Evolutionary conservation across 2,329 filamentous ascomycete genomes (phyloP), one percentile per base, ranked within the genome.

Genomic region (Fusarium vanettenii): DNA sequence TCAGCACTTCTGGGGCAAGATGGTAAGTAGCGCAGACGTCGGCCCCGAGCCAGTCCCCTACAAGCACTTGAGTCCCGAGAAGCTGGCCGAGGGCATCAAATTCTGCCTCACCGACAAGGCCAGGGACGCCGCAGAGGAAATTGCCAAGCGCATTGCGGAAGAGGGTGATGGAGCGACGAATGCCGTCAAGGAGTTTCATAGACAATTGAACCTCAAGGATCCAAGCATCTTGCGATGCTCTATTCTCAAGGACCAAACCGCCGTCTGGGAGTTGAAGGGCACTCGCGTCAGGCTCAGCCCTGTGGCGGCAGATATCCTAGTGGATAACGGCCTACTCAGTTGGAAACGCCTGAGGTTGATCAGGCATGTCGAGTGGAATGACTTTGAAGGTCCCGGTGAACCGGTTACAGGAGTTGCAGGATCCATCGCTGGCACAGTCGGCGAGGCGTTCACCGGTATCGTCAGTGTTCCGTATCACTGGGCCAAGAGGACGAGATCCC

Each of bases 1-100:
- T 78, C 93, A 95, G 80, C 89, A 92, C 59, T 95, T 95, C 79
- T 95, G 93, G 93, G 93, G 93, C 3, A 86, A 87, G 20, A 93
- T 93, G 90, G 87, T 95, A 1, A 87, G 86, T 6, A 89, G 87
- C 37, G 87, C 90, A 2, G 88, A 89, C 29, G 92, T 92, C 1
- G 93, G 93, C 1, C 91, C 92, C 0, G 84, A 88, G 48, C 89
- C 92, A 2, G 87, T 94, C 10, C 92, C 92, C 0, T 93, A 94
- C 82, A 94, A 94, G 82, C 82, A 87, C 11, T 81, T 95, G 2
- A 90, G 86, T 2, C 87, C 86, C 0, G 90, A 94, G 68, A 90
- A 88, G 50, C 82, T 95, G 1, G 90, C 90, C 0, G 90, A 93
- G n/a, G 92, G 92, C 0, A 95, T 95, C 81, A 89, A 88, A 79